phyloP scores from a whole-genome alignment of 345 rosid genomes.

The Bruguiera gymnorhiza region DNA sequence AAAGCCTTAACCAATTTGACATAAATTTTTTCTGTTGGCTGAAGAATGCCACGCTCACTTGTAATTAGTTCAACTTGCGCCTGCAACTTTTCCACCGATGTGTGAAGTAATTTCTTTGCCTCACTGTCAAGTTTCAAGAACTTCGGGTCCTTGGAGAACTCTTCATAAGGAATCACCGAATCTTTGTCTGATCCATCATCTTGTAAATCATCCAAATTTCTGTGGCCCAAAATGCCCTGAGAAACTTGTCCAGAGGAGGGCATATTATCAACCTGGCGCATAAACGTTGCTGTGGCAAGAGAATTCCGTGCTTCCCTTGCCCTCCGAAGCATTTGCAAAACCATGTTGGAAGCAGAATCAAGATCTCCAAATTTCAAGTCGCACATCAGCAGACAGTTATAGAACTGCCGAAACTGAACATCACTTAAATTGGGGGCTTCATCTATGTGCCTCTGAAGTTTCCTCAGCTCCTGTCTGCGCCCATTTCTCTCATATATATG shows the following conservation, averaged over 20 bases:
- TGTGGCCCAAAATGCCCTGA: slow-evolving; percentile 18
- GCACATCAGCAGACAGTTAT: slow-evolving; percentile 72
- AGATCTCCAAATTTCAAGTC: slow-evolving; percentile 86
- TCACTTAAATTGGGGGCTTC: slow-evolving; percentile 65
- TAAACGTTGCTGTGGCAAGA: slow-evolving; percentile 57
- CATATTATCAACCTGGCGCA: slow-evolving; percentile 26
- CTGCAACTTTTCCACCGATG: slow-evolving; percentile 53
- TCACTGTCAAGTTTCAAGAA: slow-evolving; percentile 59
- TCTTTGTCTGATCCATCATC: slow-evolving; percentile 11
- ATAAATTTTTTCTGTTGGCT: slow-evolving; percentile 66
- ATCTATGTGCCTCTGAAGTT: slow-evolving; percentile 81
- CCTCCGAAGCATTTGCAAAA: slow-evolving; percentile 72
- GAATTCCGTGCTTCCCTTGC: slow-evolving; percentile 75
- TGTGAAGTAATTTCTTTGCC: slow-evolving; percentile 50
- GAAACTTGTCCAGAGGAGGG: slow-evolving; percentile 22
- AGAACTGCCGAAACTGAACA: slow-evolving; percentile 68
- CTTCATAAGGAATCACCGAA: slow-evolving; percentile 43
- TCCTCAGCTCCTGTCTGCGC: slow-evolving; percentile 68
- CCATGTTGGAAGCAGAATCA: slow-evolving; percentile 77
- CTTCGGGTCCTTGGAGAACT: slow-evolving; percentile 50
- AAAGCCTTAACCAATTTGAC: slow-evolving; percentile 77
- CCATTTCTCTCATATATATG: slow-evolving; percentile 88
- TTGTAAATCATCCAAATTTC: slow-evolving; percentile 18
- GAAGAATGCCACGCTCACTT: slow-evolving; percentile 70
- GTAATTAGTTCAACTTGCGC: slow-evolving; percentile 59